Evolutionary conservation across 1,284 basidiomycete genomes (phyloP), one percentile per base, ranked within the genome.

Genomic region (Microbotryum intermedium): DNA sequence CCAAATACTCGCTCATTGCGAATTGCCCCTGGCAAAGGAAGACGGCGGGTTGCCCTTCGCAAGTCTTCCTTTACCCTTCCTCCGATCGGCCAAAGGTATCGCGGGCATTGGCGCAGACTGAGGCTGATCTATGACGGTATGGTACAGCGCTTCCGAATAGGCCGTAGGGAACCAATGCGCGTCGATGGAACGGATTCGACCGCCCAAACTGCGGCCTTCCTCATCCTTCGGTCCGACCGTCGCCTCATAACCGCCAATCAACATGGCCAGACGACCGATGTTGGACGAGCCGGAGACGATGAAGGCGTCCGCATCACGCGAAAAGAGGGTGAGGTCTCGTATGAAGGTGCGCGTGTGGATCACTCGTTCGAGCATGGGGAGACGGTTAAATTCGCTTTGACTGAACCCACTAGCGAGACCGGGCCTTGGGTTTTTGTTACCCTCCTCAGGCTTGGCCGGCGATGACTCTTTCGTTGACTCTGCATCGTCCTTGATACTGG

Each of bases 211-310:
- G 2, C 20, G 34, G 9, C 48, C 50, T 2, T 20, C 6, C 1
- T 16, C 4, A 28, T 55, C 44, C 2, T 45, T 25, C 6, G 57
- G 57, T 1, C 60, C 60, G 9, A 43, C 20, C 4, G 58, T 57
- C 3, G 60, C 60, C 2, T 62, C 60, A 18, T 45, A 23, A 25
- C 60, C 60, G 6, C 56, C 60, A n/a, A 62, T 55, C 10, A 70
- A 46, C 57, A 62, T 62, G 11, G 66, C 51, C 25, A 70, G 39
- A 13, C 68, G 25, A 4, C 69, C 68, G 6, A 70, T 61, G 30
- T 70, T 70, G 46, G 62, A 65, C 46, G 59, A 48, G 13, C 58
- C 67, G 23, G 68, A 69, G 13, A 70, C 59, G 25, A 70, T 59
- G 5, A 69, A 45, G 16, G 64, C 69, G 43, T 70, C 69, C 16